These are phyloP conservation scores for Podospora appendiculata DNA, from an alignment of 495 filamentous ascomycete species.

Conservation along the genomic window DNA sequence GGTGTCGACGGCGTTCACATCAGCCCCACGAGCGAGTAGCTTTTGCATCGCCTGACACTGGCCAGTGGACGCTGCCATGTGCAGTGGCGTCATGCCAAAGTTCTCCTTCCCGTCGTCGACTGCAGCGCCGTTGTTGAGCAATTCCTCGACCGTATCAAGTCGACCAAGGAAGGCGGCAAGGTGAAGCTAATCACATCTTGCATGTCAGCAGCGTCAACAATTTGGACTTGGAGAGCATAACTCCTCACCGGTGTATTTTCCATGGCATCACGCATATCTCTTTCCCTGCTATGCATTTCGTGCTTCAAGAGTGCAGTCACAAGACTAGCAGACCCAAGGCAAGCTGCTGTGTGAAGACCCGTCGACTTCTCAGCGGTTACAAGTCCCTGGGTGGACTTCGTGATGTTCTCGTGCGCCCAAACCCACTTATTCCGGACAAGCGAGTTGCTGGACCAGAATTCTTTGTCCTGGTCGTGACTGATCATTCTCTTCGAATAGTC, in stretches of 20 bases:
- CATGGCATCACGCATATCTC: background rate
- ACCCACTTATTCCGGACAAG: background rate
- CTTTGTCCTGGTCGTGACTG: conserved; percentile 13
- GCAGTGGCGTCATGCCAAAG: conserved; percentile 21
- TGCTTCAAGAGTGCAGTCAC: background rate
- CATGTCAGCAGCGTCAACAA: conserved; percentile 20
- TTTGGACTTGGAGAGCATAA: background rate
- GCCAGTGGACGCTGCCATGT: conserved; percentile 28
- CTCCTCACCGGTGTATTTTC: background rate
- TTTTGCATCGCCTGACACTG: background rate
- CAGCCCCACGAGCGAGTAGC: background rate
- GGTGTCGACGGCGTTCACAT: background rate
- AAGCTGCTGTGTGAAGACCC: background rate
- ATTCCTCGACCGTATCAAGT: conserved; percentile 23
- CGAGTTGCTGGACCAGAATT: conserved; percentile 25
- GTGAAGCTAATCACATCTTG: conserved; percentile 18
- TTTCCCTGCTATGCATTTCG: background rate
- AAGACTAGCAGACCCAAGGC: background rate
- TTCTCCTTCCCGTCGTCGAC: conserved; percentile 24
- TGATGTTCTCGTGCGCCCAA: background rate
- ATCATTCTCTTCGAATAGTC: conserved; percentile 27
- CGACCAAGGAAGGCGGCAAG: conserved; percentile 26
- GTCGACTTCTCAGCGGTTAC: background rate
- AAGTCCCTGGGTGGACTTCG: background rate
- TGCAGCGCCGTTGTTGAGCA: conserved; percentile 21